Conservation (phyloP, 176 grass and related monocot genomes). For the Dactylis glomerata region DNA sequence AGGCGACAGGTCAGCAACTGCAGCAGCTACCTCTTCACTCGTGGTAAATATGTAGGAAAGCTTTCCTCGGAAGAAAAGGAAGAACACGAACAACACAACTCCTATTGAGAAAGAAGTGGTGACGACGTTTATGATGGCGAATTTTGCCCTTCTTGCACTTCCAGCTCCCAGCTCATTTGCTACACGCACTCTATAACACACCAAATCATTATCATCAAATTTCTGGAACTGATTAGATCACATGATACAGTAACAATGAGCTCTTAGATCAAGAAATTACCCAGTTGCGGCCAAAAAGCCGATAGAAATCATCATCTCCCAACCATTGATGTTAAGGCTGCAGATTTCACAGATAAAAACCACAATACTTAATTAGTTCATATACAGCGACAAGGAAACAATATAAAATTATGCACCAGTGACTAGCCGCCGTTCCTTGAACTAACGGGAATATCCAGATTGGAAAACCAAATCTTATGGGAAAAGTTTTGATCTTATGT, state of each 20-base stretch:
- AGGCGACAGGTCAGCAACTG: no score
- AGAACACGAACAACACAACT: constrained; percentile 40
- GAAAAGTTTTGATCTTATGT: no score
- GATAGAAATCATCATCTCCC: constrained; percentile 80
- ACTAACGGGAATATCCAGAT: no score
- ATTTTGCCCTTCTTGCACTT: constrained; percentile 42
- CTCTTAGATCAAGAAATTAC: constrained; percentile 24
- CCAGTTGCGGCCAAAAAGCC: constrained; percentile 56
- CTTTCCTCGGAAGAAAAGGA: constrained; percentile 42
- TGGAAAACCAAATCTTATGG: no score
- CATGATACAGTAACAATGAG: background rate
- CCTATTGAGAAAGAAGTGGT: constrained; percentile 43
- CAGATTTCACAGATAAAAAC: no score
- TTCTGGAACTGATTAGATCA: no score
- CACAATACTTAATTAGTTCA: background rate
- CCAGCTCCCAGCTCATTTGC: constrained; percentile 34
- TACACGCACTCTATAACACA: constrained; percentile 53
- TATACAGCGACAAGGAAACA: no score
- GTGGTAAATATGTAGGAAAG: constrained; percentile 40
- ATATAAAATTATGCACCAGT: no score
- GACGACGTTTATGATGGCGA: constrained; percentile 50
- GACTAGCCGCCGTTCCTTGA: no score
- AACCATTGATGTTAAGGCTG: background rate
- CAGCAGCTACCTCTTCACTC: no score
- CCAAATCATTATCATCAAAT: background rate